phyloP scores from a whole-genome alignment of 176 grass and related monocot species.

The Puccinellia tenuiflora region DNA sequence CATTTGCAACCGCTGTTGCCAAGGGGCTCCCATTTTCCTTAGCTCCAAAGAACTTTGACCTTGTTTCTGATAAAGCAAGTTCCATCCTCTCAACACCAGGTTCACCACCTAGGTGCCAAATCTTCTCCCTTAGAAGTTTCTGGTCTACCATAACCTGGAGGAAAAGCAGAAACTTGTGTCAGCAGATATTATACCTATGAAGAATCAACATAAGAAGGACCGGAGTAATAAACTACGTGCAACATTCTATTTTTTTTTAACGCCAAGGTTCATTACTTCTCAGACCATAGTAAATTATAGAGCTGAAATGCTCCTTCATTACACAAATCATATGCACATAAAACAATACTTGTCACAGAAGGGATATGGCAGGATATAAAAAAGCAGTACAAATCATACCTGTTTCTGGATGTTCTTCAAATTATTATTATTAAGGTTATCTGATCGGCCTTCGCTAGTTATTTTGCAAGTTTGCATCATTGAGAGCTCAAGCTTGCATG shows the following conservation, averaged over 20 bases:
- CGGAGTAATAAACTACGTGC: background rate
- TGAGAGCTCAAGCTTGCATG: constrained; percentile 85
- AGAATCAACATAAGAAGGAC: constrained; percentile 11
- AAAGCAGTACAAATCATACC: constrained; percentile 35
- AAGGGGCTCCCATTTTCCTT: constrained; percentile 38
- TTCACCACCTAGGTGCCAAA: constrained; percentile 57
- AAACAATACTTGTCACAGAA: background rate
- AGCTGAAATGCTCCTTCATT: background rate
- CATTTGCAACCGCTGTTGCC: constrained; percentile 20
- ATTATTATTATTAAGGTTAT: constrained; percentile 47
- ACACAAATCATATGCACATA: background rate
- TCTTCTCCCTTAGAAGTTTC: constrained; percentile 67
- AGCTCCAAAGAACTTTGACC: constrained; percentile 66
- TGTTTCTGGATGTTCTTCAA: constrained; percentile 63
- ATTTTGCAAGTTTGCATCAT: constrained; percentile 88
- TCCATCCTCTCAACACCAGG: constrained; percentile 81
- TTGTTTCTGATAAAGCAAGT: constrained; percentile 61
- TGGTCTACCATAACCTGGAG: constrained; percentile 73
- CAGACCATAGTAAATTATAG: background rate
- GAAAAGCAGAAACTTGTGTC: background rate
- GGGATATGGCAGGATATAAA: background rate
- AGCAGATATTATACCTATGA: constrained; percentile 9
- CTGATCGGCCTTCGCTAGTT: constrained; percentile 34
- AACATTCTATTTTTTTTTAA: background rate
- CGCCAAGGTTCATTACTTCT: background rate